Conservation (phyloP, 2,329 filamentous ascomycete genomes). For the Claviceps sp. region DNA sequence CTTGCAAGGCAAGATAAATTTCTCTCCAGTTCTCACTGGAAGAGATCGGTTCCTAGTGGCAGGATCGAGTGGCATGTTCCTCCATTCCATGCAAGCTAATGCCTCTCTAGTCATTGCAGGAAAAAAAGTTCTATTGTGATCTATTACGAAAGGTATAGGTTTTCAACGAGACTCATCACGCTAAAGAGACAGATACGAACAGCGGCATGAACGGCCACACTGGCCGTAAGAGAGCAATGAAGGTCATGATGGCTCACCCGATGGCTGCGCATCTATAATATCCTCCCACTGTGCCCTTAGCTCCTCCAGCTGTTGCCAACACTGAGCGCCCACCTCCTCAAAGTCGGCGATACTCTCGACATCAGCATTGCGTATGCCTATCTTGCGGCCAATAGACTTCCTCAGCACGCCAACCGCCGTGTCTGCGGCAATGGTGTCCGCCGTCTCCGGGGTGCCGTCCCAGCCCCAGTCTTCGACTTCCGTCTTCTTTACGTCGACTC, state of each 20-base stretch:
- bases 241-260: no score
- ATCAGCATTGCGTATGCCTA: conserved; percentile 44
- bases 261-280: conserved; percentile 9
- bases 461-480: conserved; percentile 83
- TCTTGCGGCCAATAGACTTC: conserved; percentile 44
- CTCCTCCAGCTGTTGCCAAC: conserved; percentile 60
- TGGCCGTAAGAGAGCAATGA: no score
- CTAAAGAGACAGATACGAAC: no score
- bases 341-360: conserved; percentile 47
- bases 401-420: conserved; percentile 31
- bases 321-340: conserved; percentile 43
- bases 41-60: no score
- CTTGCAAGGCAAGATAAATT: no score
- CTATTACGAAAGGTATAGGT: background rate
- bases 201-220: no score
- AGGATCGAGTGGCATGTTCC: no score
- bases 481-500: conserved; percentile 55
- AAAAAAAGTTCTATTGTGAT: background rate
- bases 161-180: no score
- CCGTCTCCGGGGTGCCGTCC: conserved; percentile 41
- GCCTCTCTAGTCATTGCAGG: no score
- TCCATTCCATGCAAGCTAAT: no score
- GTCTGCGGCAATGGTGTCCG: conserved; percentile 28
- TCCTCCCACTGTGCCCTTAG: conserved; percentile 54
- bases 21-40: no score